Evolutionary conservation across 2,329 filamentous ascomycete species (phyloP).

Genomic region (Curvularia sp.): DNA sequence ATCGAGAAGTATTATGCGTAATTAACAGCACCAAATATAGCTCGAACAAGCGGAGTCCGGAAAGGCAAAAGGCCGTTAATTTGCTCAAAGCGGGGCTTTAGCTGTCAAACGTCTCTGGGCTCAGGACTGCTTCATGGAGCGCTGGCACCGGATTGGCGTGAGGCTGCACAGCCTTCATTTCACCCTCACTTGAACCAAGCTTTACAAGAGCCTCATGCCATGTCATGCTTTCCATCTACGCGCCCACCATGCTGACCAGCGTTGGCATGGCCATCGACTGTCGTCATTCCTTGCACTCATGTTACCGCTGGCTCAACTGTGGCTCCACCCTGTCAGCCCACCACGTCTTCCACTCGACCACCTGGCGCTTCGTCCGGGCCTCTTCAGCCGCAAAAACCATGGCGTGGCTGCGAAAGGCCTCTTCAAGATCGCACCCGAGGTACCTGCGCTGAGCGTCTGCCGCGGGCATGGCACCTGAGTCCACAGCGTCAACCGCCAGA

Average conservation of each 20-base stretch:
- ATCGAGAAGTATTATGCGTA: constrained; percentile 34
- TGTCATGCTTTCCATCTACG: constrained; percentile 35
- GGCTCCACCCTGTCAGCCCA: constrained; percentile 67
- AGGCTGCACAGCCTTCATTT: constrained; percentile 24
- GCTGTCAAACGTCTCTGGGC: constrained; percentile 31
- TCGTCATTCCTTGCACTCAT: constrained; percentile 10
- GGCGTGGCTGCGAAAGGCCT: constrained; percentile 87
- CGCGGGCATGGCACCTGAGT: constrained; percentile 71
- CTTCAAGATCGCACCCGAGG: constrained; percentile 84
- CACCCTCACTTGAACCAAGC: constrained; percentile 14
- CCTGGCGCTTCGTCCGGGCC: constrained; percentile 71
- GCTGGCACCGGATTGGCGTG: constrained; percentile 26
- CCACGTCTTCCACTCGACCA: constrained; percentile 79
- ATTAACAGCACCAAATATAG: constrained; percentile 44
- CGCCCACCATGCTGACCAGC: constrained; percentile 29
- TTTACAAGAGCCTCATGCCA: constrained; percentile 29
- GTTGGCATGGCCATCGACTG: constrained; percentile 3
- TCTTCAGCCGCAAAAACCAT: constrained; percentile 95
- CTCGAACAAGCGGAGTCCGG: constrained; percentile 37
- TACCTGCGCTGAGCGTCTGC: constrained; percentile 75
- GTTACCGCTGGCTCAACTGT: constrained; percentile 25
- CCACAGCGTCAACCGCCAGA: constrained; percentile 79
- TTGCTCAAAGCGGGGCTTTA: constrained; percentile 29
- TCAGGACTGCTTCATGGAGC: constrained; percentile 24
- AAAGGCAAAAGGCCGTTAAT: constrained; percentile 40